Evolutionary conservation across 495 filamentous ascomycete species (phyloP), one percentile per base, ranked within the genome.

Genomic region (Aspergillus baeticus): DNA sequence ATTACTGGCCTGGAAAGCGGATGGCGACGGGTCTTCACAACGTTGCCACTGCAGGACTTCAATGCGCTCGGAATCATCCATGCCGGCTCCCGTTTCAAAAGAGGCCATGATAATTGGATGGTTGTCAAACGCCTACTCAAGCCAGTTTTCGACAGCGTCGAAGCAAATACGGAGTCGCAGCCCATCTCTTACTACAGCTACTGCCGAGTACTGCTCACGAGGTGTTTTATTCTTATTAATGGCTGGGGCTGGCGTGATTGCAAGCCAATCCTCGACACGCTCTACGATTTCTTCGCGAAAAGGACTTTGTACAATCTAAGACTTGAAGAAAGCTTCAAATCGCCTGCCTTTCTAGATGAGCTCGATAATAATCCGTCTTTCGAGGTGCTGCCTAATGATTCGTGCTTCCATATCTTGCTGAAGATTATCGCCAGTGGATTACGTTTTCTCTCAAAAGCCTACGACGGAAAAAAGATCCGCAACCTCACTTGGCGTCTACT

Each of bases 331-430:
- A 83, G 81, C 38, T 83, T 83, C 55, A 83, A 81, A 36, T 96
- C 94, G 1, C 88, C 90, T 5, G 67, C 69, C 6, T 98, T 96
- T 59, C 82, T 98, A 6, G 85, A 90, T 50, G 70, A 87, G 42
- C 84, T 98, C 2, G 79, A 86, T 47, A 63, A 71, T 22, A 74
- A 76, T 14, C 89, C 88, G 7, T 76, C 75, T 1, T 68, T 96
- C 14, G 74, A 79, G 11, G 69, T 88, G 31, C 75, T 81, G 43
- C 69, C 81, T 5, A 84, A 86, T 23, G 94, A 98, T 62, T 81
- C 83, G n/a, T 90, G 90, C 56, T 98, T 98, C 60, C 89, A 96
- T 67, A 87, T 96, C n/a, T 84, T 96, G 52, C 77, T 97, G 39
- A 98, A 98, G 64, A 84, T 90, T 18, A 72, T 96, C 39, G 91